Evolutionary conservation across 1,284 basidiomycete genomes (phyloP).

Genomic region (Anthracocystis panici-leucophaei): DNA sequence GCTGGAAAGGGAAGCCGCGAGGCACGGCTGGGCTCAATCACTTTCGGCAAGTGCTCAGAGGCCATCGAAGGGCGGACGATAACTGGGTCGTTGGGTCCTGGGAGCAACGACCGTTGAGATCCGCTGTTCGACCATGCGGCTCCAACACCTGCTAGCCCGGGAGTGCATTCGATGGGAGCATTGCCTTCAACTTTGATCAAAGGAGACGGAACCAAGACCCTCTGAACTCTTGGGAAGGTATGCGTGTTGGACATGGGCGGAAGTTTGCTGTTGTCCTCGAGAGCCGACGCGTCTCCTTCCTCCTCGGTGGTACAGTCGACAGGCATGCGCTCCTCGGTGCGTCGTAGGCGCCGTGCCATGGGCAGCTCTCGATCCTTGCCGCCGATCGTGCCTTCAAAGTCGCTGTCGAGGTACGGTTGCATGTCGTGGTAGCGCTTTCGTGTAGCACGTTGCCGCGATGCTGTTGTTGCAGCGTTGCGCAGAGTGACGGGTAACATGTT

Average conservation of each 20-base stretch:
- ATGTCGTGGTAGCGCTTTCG: conserved; percentile 35
- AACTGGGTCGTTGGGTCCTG: neutral
- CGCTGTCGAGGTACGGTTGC: conserved; percentile 51
- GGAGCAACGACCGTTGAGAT: conserved; percentile 16
- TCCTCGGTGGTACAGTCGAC: conserved; percentile 47
- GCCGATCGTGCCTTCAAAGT: conserved; percentile 62
- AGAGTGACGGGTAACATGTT: conserved; percentile 48
- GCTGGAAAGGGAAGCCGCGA: conserved; percentile 32
- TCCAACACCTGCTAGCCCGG: conserved; percentile 43
- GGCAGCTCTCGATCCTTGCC: conserved; percentile 56
- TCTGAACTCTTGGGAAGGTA: conserved; percentile 16
- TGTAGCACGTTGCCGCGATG: conserved; percentile 36
- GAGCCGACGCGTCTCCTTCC: conserved; percentile 27
- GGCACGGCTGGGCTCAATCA: conserved; percentile 28
- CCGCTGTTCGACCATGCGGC: conserved; percentile 34
- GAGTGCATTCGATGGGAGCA: conserved; percentile 26
- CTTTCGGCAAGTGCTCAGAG: conserved; percentile 17
- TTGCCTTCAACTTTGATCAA: conserved; percentile 9
- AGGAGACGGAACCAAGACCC: conserved; percentile 12
- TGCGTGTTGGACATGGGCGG: neutral
- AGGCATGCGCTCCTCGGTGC: conserved; percentile 40
- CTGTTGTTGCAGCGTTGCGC: conserved; percentile 41
- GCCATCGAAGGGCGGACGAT: conserved; percentile 8
- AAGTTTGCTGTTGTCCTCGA: conserved; percentile 9
- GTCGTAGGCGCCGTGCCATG: conserved; percentile 47